Conservation (phyloP, 129 eudicot genomes). For the sunflower (Helianthus annuus) region DNA sequence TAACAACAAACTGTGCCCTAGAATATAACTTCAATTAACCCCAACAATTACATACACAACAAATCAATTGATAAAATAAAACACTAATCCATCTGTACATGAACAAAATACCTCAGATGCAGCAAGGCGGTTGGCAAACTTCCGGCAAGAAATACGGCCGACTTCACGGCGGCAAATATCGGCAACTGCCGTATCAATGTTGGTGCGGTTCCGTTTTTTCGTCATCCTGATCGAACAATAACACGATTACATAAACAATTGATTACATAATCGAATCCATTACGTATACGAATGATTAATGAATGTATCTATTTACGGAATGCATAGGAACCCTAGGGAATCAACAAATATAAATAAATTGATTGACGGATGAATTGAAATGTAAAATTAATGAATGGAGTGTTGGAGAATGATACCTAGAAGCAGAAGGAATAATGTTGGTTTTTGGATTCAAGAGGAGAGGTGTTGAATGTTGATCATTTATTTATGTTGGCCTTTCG, state of each 20-base stretch:
- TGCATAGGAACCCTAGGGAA: neutral
- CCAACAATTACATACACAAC: neutral
- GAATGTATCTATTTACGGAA: neutral
- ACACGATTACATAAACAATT: neutral
- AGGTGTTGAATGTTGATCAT: neutral
- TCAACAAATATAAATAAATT: no score
- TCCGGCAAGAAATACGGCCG: constrained; percentile 64
- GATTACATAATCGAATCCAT: neutral
- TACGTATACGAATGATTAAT: neutral
- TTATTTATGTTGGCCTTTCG: constrained; percentile 3
- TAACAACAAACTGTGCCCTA: neutral
- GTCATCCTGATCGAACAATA: constrained; percentile 29
- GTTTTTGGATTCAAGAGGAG: neutral
- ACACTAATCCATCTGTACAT: neutral
- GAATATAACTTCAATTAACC: no score
- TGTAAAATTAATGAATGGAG: neutral
- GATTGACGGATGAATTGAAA: neutral
- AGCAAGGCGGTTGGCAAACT: constrained; percentile 65
- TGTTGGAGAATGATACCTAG: constrained; percentile 12
- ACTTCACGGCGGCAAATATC: constrained; percentile 78
- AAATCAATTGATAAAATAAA: neutral
- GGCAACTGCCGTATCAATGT: constrained; percentile 51
- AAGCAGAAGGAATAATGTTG: constrained; percentile 18
- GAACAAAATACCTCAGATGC: constrained; percentile 67
- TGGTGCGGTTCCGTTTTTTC: constrained; percentile 45